Base-by-base conservation (phyloP, 768 basidiomycete genomes). In the Termitomyces sp. region DNA sequence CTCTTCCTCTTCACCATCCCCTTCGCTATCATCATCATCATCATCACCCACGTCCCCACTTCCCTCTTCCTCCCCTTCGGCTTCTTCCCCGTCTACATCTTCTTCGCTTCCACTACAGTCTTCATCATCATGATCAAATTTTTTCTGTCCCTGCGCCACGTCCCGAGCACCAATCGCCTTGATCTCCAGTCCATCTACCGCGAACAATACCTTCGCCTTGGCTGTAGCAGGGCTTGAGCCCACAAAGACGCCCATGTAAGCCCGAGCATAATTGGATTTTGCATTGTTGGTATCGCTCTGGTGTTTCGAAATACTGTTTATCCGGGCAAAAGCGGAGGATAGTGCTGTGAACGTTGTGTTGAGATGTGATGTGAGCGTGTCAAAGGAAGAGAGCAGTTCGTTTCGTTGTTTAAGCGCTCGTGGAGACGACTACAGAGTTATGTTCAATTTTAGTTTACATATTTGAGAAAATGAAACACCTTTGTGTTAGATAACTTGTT, bases 331-430 rank as follows among this genome's bases (percentile, higher is more conserved):
- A 0, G 90, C 85, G 0, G 84, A 84, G 1, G 89, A 87, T 5
- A 92, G 75, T 0, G 87, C 81, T 9, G 82, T 77, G 66, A 91
- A 92, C 0, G 90, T 90, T 0, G 89, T 89, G 52, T 80, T 75
- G 12, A 92, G 73, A 69, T 92, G 90, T 1, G 87, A 91, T 0
- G 83, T 72, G 19, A 92, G 78, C 0, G 82, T 86, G 64, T 92
- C 90, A 53, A 84, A 85, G 8, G 88, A 82, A 4, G 77, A 71
- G 14, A 92, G 67, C 1, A 91, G 69, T 29, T 90, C 88, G 5
- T 72, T 72, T 12, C 84, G 80, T 61, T 82, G 82, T 69, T 84
- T 90, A 10, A 76, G 69, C 14, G 81, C 78, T 9, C 81, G 77
- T 1, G 80, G 62, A 43, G 72, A 77, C 1, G 75, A 71, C 75